Conservation (phyloP, 768 basidiomycete genomes). For the Lactarius evosmus region DNA sequence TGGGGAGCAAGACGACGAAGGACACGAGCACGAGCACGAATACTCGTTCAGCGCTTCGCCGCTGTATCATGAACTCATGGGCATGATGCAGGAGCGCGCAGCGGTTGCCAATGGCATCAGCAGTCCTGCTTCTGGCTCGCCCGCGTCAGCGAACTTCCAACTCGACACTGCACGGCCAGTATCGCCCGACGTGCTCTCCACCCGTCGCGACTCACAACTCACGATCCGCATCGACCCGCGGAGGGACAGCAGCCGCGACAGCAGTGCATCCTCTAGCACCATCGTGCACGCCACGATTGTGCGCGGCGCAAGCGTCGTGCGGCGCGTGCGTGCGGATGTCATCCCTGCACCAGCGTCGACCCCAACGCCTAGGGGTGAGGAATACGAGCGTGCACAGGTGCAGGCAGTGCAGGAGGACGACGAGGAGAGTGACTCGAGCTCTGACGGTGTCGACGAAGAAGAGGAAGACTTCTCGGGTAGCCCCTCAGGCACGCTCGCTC, state of each 20-base stretch:
- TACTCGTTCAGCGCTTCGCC: slow-evolving; percentile 22
- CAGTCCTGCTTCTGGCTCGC: slow-evolving; percentile 4
- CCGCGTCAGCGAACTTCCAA: slow-evolving; percentile 11
- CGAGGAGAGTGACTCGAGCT: slow-evolving; percentile 20
- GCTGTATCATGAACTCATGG: slow-evolving; percentile 29
- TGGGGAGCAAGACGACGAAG: background rate
- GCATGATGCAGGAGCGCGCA: slow-evolving; percentile 28
- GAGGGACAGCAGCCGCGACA: slow-evolving; percentile 23
- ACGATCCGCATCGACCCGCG: slow-evolving; percentile 20
- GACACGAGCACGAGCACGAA: slow-evolving; percentile 1
- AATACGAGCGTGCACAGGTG: background rate
- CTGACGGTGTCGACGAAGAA: slow-evolving; percentile 11
- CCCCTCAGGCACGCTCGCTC: slow-evolving; percentile 15
- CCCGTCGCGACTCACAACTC: slow-evolving; percentile 20
- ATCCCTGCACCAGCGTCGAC: slow-evolving; percentile 7
- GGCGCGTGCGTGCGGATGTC: slow-evolving; percentile 25
- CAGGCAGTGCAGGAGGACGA: slow-evolving; percentile 14
- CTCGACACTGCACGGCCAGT: slow-evolving; percentile 1
- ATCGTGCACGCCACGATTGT: slow-evolving; percentile 28
- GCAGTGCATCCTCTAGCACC: slow-evolving; percentile 23
- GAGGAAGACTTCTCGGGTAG: slow-evolving; percentile 12
- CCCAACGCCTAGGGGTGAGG: slow-evolving; percentile 15
- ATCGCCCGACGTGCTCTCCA: background rate
- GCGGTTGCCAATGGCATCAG: background rate
- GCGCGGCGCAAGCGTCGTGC: slow-evolving; percentile 27